These are phyloP conservation scores for Biscogniauxia marginata DNA, from an alignment of 2,329 filamentous ascomycete species.

Conservation along the genomic window DNA sequence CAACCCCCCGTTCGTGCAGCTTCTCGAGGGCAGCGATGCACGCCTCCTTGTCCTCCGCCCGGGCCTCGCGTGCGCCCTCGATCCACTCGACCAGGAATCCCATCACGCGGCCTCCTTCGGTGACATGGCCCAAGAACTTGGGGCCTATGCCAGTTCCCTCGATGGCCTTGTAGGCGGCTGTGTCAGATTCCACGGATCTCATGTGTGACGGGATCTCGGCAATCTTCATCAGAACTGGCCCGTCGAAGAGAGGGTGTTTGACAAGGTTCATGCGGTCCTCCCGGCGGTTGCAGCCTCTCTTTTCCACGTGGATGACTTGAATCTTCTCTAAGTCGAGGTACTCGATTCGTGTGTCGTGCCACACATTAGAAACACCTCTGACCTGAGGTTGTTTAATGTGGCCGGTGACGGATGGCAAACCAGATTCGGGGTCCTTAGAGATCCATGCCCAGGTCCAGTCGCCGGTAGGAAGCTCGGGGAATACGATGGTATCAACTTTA, in stretches of 20 bases:
- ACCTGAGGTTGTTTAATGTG: not conserved
- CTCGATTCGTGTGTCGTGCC: no score
- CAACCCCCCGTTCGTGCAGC: not conserved
- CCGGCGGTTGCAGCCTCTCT: no score
- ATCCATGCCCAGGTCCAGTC: not conserved
- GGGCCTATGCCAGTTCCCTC: conserved; percentile 1
- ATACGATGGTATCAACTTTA: not conserved
- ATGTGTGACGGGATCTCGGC: not conserved
- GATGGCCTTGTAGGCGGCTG: conserved; percentile 1
- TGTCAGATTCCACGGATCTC: conserved; percentile 1
- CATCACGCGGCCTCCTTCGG: conserved; percentile 4
- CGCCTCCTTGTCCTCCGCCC: not conserved
- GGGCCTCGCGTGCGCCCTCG: not conserved
- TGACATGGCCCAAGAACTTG: conserved; percentile 5
- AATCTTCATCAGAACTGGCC: conserved; percentile 3
- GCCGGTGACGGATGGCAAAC: not conserved
- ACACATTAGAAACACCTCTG: not conserved
- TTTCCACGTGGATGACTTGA: no score
- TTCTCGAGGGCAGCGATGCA: not conserved
- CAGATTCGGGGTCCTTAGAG: not conserved
- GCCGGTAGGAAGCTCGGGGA: not conserved
- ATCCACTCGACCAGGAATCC: conserved; percentile 2
- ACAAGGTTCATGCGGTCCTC: no score
- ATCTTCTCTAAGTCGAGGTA: no score
- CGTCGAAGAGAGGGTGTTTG: not conserved